These are phyloP conservation scores for Thuja plicata DNA, from an alignment of 83 land plant species.

Conservation along the genomic window DNA sequence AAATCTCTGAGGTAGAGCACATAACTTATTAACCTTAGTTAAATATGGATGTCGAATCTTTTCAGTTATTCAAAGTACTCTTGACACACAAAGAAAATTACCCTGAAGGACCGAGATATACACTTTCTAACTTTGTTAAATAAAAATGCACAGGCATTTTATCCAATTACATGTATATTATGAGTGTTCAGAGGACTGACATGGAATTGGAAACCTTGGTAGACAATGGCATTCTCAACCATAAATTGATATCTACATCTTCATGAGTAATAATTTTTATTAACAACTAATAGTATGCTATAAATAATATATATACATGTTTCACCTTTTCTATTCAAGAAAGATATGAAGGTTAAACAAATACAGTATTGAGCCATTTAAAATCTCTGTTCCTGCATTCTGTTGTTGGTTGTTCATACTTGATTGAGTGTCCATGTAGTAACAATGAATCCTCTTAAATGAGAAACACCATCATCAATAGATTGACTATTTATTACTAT, in stretches of 20 bases:
- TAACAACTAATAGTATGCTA: neutral
- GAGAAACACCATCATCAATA: neutral
- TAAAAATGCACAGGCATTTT: neutral
- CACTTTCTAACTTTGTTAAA: neutral
- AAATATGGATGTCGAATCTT: neutral
- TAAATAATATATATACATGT: neutral
- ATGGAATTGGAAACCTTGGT: no score
- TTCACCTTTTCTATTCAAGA: no score
- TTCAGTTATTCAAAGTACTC: neutral
- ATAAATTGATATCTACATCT: neutral
- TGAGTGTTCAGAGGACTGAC: neutral
- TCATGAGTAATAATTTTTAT: neutral
- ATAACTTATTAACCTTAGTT: neutral
- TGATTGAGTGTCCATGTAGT: neutral
- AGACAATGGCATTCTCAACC: no score
- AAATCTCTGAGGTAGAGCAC: neutral
- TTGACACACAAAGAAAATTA: neutral
- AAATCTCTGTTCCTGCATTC: neutral
- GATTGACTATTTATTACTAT: neutral
- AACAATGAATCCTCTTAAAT: neutral
- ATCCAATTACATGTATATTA: neutral
- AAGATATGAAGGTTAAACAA: no score
- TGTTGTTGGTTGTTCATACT: neutral
- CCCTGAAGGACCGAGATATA: neutral
- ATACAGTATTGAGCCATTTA: no score